phyloP scores from a whole-genome alignment of 371 early-diverging fungal species.

The Batkoa obscura region DNA sequence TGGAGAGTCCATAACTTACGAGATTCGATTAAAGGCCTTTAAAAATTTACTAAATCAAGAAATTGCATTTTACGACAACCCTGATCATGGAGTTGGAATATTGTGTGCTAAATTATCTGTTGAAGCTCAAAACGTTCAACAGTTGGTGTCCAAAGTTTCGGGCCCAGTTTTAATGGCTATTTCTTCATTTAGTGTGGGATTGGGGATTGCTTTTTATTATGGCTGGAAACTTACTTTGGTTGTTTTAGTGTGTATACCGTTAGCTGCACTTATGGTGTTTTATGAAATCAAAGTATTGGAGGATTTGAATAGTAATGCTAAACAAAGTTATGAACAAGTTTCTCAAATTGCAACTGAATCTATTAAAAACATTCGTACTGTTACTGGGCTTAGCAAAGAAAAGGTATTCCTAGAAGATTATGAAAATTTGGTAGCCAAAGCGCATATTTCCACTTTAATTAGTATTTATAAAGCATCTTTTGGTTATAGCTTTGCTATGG shows the following conservation, averaged over 20 bases:
- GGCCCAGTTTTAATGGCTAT: conserved; percentile 9
- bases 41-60: conserved; percentile 51
- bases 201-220: conserved; percentile 24
- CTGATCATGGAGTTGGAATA: conserved; percentile 55
- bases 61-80: conserved; percentile 68
- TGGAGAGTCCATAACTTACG: conserved; percentile 32
- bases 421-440: conserved; percentile 13
- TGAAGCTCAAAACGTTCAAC: conserved; percentile 43
- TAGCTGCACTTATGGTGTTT: conserved; percentile 10
- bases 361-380: conserved; percentile 70
- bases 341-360: conserved; percentile 68
- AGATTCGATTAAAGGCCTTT: conserved; percentile 35
- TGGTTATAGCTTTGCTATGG: conserved; percentile 38
- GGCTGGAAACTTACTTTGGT: conserved; percentile 51
- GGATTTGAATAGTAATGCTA: conserved; percentile 23
- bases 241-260: conserved; percentile 27
- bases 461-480: conserved; percentile 18
- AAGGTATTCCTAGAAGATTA: conserved; percentile 33
- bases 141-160: conserved; percentile 15
- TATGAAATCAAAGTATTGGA: conserved; percentile 5
- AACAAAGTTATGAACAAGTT: conserved; percentile 40
- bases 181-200: conserved; percentile 19
- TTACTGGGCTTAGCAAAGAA: conserved; percentile 68
- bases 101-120: conserved; percentile 62
- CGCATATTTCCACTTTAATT: conserved; percentile 4